Evolutionary conservation across 2,329 filamentous ascomycete genomes (phyloP).

Genomic region (Colletotrichum spinosum): DNA sequence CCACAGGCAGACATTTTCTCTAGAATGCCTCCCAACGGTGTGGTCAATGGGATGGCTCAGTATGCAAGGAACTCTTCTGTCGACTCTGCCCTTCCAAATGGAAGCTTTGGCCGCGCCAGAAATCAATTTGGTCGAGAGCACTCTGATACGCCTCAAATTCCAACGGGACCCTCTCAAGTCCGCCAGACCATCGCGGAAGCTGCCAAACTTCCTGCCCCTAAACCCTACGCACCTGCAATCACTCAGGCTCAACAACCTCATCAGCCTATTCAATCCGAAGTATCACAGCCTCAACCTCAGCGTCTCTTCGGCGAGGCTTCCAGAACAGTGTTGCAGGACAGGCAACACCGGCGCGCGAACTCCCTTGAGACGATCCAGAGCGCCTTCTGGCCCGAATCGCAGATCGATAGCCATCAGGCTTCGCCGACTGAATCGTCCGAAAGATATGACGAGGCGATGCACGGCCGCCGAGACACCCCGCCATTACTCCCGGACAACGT

Average conservation of each 20-base stretch:
- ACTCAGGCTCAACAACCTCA: constrained; percentile 43
- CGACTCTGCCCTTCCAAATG: constrained; percentile 18
- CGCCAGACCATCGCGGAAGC: constrained; percentile 48
- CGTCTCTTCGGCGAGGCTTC: constrained; percentile 30
- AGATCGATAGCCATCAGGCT: constrained; percentile 33
- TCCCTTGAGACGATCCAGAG: constrained; percentile 45
- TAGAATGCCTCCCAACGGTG: constrained; percentile 30
- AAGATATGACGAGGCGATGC: constrained; percentile 27
- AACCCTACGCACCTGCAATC: constrained; percentile 41
- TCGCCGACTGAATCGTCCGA: constrained; percentile 34
- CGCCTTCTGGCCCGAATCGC: constrained; percentile 35
- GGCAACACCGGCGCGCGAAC: constrained; percentile 36
- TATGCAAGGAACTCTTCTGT: constrained; percentile 34
- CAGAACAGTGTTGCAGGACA: constrained; percentile 41
- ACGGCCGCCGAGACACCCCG: constrained; percentile 13
- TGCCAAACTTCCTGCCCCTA: constrained; percentile 51
- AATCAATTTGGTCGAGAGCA: constrained; percentile 15
- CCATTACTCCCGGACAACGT: constrained; percentile 25
- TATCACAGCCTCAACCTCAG: constrained; percentile 32
- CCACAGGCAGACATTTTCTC: too few relatives aligned
- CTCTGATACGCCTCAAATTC: neutral
- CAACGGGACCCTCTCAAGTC: neutral
- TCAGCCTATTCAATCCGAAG: constrained; percentile 37
- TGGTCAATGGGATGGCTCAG: constrained; percentile 33
- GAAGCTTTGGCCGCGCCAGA: constrained; percentile 1